Conservation (phyloP, 768 basidiomycete species). For the Agrocybe pediades region DNA sequence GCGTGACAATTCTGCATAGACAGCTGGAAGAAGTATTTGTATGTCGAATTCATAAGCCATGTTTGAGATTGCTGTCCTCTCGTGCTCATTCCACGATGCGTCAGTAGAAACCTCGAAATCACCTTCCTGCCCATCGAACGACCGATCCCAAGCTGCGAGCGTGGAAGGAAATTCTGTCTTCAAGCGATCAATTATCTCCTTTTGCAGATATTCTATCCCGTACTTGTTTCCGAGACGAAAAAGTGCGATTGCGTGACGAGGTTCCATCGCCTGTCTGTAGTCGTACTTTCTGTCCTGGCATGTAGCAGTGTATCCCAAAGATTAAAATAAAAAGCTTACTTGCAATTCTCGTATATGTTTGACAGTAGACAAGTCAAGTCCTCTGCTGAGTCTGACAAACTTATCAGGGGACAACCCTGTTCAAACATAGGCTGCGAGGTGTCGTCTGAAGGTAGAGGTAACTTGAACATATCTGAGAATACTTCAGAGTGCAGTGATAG, state of each 20-base stretch:
- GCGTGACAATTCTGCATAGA: neutral
- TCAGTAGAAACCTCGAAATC: neutral
- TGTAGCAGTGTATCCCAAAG: neutral
- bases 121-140: neutral
- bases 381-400: neutral
- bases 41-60: neutral
- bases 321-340: neutral
- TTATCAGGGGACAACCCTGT: neutral
- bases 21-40: neutral
- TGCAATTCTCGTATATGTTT: neutral
- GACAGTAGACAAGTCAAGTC: neutral
- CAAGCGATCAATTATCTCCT: neutral
- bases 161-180: neutral
- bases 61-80: neutral
- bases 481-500: slow-evolving; percentile 1
- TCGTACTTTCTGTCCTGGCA: too few species aligned
- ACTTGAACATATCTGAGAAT: slow-evolving; percentile 4
- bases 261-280: too few species aligned
- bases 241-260: neutral
- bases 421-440: too few species aligned
- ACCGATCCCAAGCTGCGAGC: neutral
- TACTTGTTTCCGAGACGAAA: neutral
- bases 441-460: slow-evolving; percentile 3
- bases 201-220: neutral
- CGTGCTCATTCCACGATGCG: neutral